phyloP scores from a whole-genome alignment of 2,329 filamentous ascomycete genomes.

The Cytospora piceae region DNA sequence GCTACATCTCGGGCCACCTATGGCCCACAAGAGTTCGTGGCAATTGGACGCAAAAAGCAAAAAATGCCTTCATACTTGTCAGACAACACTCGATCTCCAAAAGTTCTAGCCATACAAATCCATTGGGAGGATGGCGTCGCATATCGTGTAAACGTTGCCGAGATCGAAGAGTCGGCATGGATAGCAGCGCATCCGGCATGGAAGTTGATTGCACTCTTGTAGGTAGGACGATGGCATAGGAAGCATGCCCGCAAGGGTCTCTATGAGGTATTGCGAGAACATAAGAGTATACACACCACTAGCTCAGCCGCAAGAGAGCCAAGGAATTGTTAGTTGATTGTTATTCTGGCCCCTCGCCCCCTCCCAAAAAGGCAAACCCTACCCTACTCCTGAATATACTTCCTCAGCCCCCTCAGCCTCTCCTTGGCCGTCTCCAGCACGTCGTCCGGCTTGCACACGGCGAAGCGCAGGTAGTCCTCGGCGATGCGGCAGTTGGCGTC shows the following conservation, averaged over 20 bases:
- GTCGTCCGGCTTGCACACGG: conserved; percentile 92
- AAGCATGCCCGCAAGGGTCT: too few species aligned
- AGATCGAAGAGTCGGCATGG: background rate
- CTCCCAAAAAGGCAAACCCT: background rate
- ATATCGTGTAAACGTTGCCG: background rate
- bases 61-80: too few species aligned
- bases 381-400: conserved; percentile 58
- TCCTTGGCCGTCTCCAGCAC: conserved; percentile 81
- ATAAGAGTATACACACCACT: too few species aligned
- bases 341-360: background rate
- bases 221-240: background rate
- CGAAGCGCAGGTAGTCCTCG: conserved; percentile 92
- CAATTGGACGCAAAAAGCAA: background rate
- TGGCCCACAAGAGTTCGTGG: conserved; percentile 1
- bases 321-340: background rate
- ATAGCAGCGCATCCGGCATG: background rate
- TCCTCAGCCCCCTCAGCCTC: conserved; percentile 71
- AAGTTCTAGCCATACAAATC: conserved; percentile 7
- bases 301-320: too few species aligned
- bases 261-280: too few species aligned
- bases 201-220: conserved; percentile 13
- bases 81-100: too few species aligned
- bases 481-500: conserved; percentile 80
- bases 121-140: conserved; percentile 5
- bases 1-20: background rate